Percentiles rank a stretch among this genome's conserved stretches.
Conservation (phyloP, 352 stramenopile species). For the Globisporangium irregulare region DNA sequence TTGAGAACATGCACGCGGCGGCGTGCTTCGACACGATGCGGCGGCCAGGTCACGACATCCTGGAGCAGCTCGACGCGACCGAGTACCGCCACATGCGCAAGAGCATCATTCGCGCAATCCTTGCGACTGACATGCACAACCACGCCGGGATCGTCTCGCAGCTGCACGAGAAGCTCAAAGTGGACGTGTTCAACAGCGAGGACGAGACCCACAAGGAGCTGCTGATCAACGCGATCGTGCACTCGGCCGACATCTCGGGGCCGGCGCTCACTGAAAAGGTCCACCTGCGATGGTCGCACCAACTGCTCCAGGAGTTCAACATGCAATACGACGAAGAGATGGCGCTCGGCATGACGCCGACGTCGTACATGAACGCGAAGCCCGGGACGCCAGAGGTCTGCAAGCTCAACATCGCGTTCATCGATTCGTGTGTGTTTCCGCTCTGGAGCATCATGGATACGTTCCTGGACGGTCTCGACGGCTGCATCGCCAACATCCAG, state of each 20-base stretch:
- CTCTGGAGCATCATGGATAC: slow-evolving; percentile 71
- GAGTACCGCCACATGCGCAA: slow-evolving; percentile 63
- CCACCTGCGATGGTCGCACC: slow-evolving; percentile 62
- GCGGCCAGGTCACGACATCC: slow-evolving; percentile 60
- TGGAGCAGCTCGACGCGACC: slow-evolving; percentile 34
- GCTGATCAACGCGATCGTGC: slow-evolving; percentile 72
- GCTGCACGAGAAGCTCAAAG: slow-evolving; percentile 61
- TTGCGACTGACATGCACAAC: slow-evolving; percentile 82
- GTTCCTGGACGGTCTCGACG: slow-evolving; percentile 58
- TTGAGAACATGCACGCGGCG: slow-evolving; percentile 88
- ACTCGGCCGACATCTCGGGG: slow-evolving; percentile 79
- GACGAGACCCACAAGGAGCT: slow-evolving; percentile 61
- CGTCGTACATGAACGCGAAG: slow-evolving; percentile 75
- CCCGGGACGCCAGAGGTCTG: slow-evolving; percentile 59
- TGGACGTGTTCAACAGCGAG: slow-evolving; percentile 46
- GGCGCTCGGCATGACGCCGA: slow-evolving; percentile 55
- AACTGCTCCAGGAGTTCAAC: slow-evolving; percentile 80
- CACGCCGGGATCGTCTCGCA: slow-evolving; percentile 72
- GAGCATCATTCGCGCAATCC: slow-evolving; percentile 71
- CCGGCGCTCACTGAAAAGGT: slow-evolving; percentile 49
- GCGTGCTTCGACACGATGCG: slow-evolving; percentile 81
- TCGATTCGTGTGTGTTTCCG: slow-evolving; percentile 81
- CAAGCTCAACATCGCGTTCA: slow-evolving; percentile 79
- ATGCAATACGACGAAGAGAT: slow-evolving; percentile 75
- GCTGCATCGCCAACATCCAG: slow-evolving; percentile 64